phyloP scores from a whole-genome alignment of 106 monocot genomes.

The Triglochin maritima region DNA sequence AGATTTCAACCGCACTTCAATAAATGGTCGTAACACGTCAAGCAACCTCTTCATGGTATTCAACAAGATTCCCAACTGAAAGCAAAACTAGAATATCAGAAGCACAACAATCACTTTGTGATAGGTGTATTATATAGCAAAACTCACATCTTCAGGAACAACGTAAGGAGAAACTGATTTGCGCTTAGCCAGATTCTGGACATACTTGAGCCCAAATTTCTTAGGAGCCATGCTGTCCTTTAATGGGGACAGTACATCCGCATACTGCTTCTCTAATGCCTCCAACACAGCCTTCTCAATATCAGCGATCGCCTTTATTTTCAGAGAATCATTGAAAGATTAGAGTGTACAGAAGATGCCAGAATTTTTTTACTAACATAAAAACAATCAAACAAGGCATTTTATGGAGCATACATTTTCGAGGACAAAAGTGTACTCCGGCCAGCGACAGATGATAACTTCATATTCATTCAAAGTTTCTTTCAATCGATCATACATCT shows the following conservation, averaged over 20 bases:
- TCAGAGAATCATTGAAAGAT: slow-evolving; percentile 1
- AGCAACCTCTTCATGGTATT: slow-evolving; percentile 95
- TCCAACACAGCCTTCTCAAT: slow-evolving; percentile 90
- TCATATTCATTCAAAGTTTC: slow-evolving; percentile 85
- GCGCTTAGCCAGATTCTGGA: slow-evolving; percentile 84
- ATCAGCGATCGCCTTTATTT: slow-evolving; percentile 90
- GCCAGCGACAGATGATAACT: slow-evolving; percentile 93
- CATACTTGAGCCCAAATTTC: slow-evolving; percentile 95
- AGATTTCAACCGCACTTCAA: slow-evolving; percentile 85
- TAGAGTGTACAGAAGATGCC: neutral
- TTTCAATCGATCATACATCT: slow-evolving; percentile 81
- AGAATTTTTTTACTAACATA: too few relatives aligned
- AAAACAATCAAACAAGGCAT: neutral
- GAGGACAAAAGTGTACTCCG: slow-evolving; percentile 77
- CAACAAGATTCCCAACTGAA: slow-evolving; percentile 77
- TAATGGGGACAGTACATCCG: slow-evolving; percentile 76
- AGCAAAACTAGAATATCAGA: slow-evolving; percentile 5
- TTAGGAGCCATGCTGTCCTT: slow-evolving; percentile 79
- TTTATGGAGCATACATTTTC: slow-evolving; percentile 56
- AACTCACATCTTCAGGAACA: slow-evolving; percentile 69
- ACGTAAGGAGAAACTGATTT: slow-evolving; percentile 50
- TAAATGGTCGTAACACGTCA: slow-evolving; percentile 69
- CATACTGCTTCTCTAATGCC: slow-evolving; percentile 87
- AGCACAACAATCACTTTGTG: neutral
- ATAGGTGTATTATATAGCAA: neutral